Evolutionary conservation across 2,329 filamentous ascomycete genomes (phyloP), one percentile per base, ranked within the genome.

Genomic region (Beauveria scarabaeidicola): DNA sequence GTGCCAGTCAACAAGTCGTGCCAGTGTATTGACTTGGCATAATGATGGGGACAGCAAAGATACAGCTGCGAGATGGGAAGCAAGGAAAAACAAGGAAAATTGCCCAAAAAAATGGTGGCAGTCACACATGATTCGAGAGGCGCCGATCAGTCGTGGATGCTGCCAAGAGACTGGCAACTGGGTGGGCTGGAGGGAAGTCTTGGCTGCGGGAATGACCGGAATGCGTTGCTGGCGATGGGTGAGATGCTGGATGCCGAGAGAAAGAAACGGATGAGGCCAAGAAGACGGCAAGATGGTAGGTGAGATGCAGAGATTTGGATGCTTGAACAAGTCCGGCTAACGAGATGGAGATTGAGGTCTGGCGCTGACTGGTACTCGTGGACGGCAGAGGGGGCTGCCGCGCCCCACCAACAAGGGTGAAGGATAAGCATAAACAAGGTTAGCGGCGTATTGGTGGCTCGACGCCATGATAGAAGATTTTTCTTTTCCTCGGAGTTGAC

Each of bases 341-440:
- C n/a, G 3, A 13, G 10, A 8, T 52, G 32, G 6, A 9, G 1
- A 19, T 29, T 13, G 3, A 46, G 10, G 43, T 46, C 21, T 36
- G n/a, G n/a, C n/a, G n/a, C n/a, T n/a, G n/a, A n/a, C n/a, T n/a
- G n/a, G n/a, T n/a, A 36, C 32, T 36, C 32, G 32, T 36, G 11
- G 29, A 32, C 10, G 29, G 29, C 11, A 32, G 29, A 32, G 29
- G 11, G 13, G 32, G 11, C 32, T 36, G 32, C 5, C 32, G 32
- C 32, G 32, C 32, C 32, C 32, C 32, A 36, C 32, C 32, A 36
- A 32, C 29, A 29, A 29, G 27, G 27, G 27, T 25, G 10, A 2
- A 25, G 32, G 29, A 57, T 57, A 57, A 57, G 54, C 54, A 57
- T 57, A 50, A 57, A 50, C 17, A 36, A 36, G 21, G 5, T 27